Evolutionary conservation across 2,329 filamentous ascomycete species (phyloP).

Genomic region (Zymoseptoria passerinii): DNA sequence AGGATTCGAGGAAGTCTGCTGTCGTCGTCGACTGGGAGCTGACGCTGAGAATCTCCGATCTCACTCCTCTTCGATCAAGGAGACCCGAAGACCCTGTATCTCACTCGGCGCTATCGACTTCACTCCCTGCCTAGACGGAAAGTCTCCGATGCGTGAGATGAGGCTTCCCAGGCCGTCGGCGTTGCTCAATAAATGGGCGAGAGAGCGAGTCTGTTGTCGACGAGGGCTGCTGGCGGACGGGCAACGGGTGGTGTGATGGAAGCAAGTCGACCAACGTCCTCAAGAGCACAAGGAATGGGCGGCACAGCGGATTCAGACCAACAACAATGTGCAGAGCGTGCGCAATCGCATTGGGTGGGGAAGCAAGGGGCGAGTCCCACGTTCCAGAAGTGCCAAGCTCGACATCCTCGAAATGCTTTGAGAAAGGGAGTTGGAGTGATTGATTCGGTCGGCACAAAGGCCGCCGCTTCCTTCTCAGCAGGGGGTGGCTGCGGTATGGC

Average conservation of each 20-base stretch:
- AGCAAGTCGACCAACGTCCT: neutral
- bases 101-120: neutral
- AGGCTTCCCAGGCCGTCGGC: neutral
- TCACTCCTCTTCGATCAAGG: neutral
- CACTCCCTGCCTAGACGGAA: neutral
- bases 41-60: neutral
- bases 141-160: neutral
- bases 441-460: neutral
- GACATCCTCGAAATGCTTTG: neutral
- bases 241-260: neutral
- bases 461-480: neutral
- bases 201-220: neutral
- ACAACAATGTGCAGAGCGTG: neutral
- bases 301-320: neutral
- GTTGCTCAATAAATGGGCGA: neutral
- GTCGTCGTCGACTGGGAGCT: neutral
- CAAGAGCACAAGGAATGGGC: neutral
- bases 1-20: neutral
- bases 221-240: too few relatives aligned
- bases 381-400: neutral
- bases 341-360: neutral
- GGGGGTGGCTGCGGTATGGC: neutral
- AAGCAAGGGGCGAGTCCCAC: neutral
- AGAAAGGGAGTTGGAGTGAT: neutral
- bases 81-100: neutral